Evolutionary conservation across 331 rosid genomes (phyloP).

Genomic region (Pyracantha coccinea): DNA sequence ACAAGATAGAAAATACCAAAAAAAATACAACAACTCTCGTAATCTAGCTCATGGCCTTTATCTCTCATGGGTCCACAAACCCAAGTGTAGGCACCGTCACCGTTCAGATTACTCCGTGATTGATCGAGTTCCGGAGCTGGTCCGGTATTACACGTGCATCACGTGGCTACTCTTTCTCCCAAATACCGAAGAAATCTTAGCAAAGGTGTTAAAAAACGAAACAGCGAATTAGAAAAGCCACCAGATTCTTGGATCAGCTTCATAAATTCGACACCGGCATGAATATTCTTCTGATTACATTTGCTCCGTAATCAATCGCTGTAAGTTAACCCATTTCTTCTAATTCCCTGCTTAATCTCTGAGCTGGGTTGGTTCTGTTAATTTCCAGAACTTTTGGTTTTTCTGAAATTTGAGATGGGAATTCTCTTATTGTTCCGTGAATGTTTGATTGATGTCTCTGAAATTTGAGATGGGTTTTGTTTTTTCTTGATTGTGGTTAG

Average conservation of each 20-base stretch:
- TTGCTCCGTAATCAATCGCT: constrained; percentile 1
- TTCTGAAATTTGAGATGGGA: constrained; percentile 5
- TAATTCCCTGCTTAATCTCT: neutral
- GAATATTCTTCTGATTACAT: constrained; percentile 2
- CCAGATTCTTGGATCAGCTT: constrained; percentile 17
- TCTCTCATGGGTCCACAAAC: too few species aligned
- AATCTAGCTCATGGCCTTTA: too few species aligned
- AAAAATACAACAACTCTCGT: too few species aligned
- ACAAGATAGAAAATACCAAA: too few species aligned
- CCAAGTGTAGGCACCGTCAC: too few species aligned
- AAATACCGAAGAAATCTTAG: too few species aligned
- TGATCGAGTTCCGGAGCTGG: too few species aligned
- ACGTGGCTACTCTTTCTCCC: too few species aligned
- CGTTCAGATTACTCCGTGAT: too few species aligned
- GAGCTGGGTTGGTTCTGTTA: neutral
- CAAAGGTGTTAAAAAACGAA: too few species aligned
- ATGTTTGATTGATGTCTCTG: neutral
- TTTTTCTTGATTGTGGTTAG: constrained; percentile 2
- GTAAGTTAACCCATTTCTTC: constrained; percentile 12
- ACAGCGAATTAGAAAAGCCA: neutral
- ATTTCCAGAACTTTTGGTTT: neutral
- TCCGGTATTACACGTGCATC: too few species aligned
- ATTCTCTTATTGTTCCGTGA: neutral
- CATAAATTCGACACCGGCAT: neutral
- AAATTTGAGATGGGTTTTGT: constrained; percentile 6